Conservation (phyloP, 202 grass and related monocot genomes). For the Zizania palustris region DNA sequence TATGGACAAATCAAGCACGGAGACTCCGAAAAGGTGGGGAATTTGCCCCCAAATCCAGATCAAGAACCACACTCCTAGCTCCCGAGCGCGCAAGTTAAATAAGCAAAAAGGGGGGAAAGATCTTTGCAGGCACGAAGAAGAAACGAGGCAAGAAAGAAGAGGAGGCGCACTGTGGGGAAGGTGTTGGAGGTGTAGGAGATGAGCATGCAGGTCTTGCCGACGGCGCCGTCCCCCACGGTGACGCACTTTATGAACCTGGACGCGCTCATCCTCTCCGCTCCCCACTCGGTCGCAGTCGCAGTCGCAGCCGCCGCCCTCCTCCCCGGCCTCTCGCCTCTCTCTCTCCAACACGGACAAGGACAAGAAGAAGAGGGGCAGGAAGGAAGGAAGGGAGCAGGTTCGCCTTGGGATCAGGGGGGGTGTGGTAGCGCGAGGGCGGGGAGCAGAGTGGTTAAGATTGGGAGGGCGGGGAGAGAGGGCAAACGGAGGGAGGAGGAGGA, state of each 20-base stretch:
- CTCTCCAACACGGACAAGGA: neutral
- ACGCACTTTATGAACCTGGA: slow-evolving; percentile 99
- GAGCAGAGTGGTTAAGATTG: slow-evolving; percentile 47
- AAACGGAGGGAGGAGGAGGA: slow-evolving; percentile 55
- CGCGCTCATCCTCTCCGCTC: slow-evolving; percentile 76
- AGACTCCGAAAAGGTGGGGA: neutral
- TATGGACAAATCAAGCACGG: neutral
- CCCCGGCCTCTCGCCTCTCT: neutral
- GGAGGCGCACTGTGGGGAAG: slow-evolving; percentile 73
- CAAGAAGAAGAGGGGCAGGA: neutral
- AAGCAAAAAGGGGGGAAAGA: neutral
- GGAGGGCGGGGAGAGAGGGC: slow-evolving; percentile 39
- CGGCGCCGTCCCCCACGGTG: slow-evolving; percentile 94
- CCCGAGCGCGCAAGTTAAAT: neutral
- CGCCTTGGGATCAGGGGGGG: slow-evolving; percentile 32
- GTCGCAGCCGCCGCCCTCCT: neutral
- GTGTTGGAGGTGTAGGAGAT: slow-evolving; percentile 99
- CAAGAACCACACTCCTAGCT: slow-evolving; percentile 15
- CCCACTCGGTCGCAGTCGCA: slow-evolving; percentile 4
- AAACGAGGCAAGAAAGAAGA: neutral
- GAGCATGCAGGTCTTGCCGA: slow-evolving; percentile 98
- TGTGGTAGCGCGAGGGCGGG: slow-evolving; percentile 25
- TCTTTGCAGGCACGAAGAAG: slow-evolving; percentile 2
- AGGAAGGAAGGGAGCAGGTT: neutral
- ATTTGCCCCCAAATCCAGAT: slow-evolving; percentile 38